These are phyloP conservation scores for Leccinum barrowsii DNA, from an alignment of 768 basidiomycete species.

Conservation along the genomic window DNA sequence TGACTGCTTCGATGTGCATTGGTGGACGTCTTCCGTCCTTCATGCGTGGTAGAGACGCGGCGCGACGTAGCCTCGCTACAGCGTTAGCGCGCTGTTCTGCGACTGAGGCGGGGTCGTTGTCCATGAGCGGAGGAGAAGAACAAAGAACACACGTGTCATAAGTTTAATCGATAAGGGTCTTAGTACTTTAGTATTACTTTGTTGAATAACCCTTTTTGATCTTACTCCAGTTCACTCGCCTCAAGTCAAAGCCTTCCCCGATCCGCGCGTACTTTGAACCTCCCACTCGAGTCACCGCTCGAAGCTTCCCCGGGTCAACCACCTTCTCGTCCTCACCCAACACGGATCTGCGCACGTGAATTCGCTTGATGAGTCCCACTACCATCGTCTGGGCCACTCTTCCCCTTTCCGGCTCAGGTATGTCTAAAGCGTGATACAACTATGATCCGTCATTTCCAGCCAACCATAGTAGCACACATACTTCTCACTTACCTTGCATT, in stretches of 20 bases:
- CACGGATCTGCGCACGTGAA: conserved; percentile 50
- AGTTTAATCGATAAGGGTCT: too few relatives aligned
- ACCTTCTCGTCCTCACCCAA: conserved; percentile 37
- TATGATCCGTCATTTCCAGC: conserved; percentile 23
- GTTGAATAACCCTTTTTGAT: conserved; percentile 4
- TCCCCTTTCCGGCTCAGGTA: conserved; percentile 36
- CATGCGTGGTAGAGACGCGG: conserved; percentile 87
- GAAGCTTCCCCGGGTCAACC: conserved; percentile 47
- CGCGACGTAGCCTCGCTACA: conserved; percentile 87
- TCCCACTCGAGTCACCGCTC: conserved; percentile 52
- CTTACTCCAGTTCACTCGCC: conserved; percentile 38
- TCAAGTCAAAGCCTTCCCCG: conserved; percentile 45
- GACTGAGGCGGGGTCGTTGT: conserved; percentile 40
- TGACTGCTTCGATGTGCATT: conserved; percentile 80
- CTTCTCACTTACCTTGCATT: conserved; percentile 52
- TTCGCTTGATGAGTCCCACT: conserved; percentile 51
- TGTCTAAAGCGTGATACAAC: conserved; percentile 51
- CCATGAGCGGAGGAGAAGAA: conserved; percentile 13
- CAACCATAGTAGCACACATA: not conserved
- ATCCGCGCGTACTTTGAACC: conserved; percentile 44
- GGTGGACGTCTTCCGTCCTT: conserved; percentile 86
- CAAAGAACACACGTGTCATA: not conserved
- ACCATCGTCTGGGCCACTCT: conserved; percentile 43
- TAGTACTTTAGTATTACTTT: too few relatives aligned
- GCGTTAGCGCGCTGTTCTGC: conserved; percentile 84